These are phyloP conservation scores for Wickerhamomyces bovis DNA, from an alignment of 805 yeast species.

Conservation along the genomic window DNA sequence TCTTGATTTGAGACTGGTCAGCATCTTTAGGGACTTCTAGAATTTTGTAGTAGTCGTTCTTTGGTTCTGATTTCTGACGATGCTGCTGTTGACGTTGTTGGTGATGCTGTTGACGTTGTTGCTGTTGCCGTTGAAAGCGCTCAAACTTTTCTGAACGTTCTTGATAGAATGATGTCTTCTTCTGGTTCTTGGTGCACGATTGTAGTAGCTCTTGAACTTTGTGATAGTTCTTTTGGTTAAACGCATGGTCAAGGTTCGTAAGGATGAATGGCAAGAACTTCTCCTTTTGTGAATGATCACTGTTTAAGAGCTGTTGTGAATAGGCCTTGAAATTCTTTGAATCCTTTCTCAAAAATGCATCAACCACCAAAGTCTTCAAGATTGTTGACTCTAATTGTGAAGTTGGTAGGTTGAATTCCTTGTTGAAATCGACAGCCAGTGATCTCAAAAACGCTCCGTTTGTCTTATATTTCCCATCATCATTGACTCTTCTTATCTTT, in stretches of 20 bases:
- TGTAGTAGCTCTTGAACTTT: constrained; percentile 37
- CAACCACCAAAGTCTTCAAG: constrained; percentile 35
- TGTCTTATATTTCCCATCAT: constrained; percentile 9
- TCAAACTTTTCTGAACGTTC: constrained; percentile 27
- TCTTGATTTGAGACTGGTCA: constrained; percentile 63
- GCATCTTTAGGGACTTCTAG: constrained; percentile 66
- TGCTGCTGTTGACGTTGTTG: constrained; percentile 36
- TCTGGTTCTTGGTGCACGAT: constrained; percentile 33
- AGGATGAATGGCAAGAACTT: constrained; percentile 34
- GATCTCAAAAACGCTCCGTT: constrained; percentile 17
- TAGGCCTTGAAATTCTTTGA: constrained; percentile 21
- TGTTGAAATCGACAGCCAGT: constrained; percentile 15
- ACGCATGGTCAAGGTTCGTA: constrained; percentile 30
- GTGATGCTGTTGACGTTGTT: constrained; percentile 37
- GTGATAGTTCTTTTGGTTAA: constrained; percentile 27
- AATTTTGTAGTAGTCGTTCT: constrained; percentile 74
- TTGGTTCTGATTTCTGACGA: constrained; percentile 31
- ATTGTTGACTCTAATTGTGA: constrained; percentile 27
- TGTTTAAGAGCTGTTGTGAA: constrained; percentile 21
- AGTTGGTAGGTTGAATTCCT: constrained; percentile 8
- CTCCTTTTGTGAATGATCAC: constrained; percentile 13
- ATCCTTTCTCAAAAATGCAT: constrained; percentile 27
- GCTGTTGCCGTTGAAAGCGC: constrained; percentile 26
- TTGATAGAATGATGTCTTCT: constrained; percentile 25
- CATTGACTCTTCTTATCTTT: constrained; percentile 18